Conservation (phyloP, 176 grass and related monocot genomes). For the Urochloa ruziziensis region DNA sequence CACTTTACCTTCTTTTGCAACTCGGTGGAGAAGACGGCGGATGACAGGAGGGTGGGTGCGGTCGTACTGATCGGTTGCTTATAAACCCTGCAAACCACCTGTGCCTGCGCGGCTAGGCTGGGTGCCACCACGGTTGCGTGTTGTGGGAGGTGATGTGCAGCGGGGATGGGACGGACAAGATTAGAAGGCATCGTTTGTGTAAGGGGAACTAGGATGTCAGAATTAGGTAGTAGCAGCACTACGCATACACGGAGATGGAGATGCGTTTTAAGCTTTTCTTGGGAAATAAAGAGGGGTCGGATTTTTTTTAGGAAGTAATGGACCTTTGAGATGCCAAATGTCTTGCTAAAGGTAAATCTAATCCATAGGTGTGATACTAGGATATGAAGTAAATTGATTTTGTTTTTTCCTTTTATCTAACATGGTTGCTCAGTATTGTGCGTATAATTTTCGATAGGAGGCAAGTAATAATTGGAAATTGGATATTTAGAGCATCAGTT, state of each 20-base stretch:
- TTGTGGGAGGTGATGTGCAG: not conserved
- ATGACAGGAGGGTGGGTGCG: not conserved
- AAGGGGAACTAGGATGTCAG: not conserved
- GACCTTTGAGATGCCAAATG: not conserved
- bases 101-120: not conserved
- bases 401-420: not conserved
- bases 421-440: not conserved
- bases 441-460: not conserved
- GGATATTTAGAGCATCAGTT: not conserved
- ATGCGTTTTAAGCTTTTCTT: not conserved
- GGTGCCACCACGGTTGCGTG: not conserved
- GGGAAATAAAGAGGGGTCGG: not conserved
- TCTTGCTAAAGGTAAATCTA: not conserved
- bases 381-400: not conserved
- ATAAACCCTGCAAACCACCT: conserved; percentile 21
- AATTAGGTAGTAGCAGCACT: not conserved
- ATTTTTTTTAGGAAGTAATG: not conserved
- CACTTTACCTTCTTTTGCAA: not conserved
- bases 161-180: not conserved
- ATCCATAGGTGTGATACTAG: not conserved
- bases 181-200: not conserved
- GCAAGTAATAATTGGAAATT: not conserved
- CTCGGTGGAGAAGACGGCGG: not conserved
- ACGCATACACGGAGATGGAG: not conserved
- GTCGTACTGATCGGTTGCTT: not conserved